Conservation (phyloP, 352 stramenopile genomes). For the Globisporangium apiculatum region DNA sequence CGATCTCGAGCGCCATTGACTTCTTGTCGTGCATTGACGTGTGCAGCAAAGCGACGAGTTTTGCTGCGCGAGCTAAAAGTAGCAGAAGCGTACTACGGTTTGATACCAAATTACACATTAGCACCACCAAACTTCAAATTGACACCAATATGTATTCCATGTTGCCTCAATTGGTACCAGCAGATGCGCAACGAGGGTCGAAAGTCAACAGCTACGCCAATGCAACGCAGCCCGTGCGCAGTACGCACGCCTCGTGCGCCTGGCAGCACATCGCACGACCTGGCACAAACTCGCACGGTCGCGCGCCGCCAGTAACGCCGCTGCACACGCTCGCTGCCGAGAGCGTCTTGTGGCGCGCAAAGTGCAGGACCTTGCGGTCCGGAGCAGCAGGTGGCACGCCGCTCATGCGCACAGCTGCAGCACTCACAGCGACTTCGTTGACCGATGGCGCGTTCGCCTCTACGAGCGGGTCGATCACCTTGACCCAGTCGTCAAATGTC, state of each 20-base stretch:
- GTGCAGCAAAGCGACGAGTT: too few relatives aligned
- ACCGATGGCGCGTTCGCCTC: constrained; percentile 17
- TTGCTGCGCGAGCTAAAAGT: too few relatives aligned
- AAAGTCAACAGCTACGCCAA: constrained; percentile 17
- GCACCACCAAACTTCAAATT: not conserved
- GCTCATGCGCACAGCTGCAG: constrained; percentile 20
- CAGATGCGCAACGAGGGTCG: too few relatives aligned
- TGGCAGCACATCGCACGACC: constrained; percentile 69
- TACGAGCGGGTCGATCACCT: constrained; percentile 38
- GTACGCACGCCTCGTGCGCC: constrained; percentile 57
- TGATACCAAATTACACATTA: not conserved
- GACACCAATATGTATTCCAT: not conserved
- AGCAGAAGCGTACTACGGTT: too few relatives aligned
- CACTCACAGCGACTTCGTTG: constrained; percentile 3
- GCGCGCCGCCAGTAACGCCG: constrained; percentile 22
- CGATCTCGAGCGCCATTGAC: constrained; percentile 12
- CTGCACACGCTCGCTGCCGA: constrained; percentile 33
- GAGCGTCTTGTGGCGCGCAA: constrained; percentile 26
- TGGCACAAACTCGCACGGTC: constrained; percentile 57
- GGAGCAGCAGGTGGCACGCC: constrained; percentile 31
- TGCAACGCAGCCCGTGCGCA: constrained; percentile 40
- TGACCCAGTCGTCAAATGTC: constrained; percentile 48
- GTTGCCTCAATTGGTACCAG: too few relatives aligned
- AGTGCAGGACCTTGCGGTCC: constrained; percentile 51
- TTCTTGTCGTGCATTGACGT: too few relatives aligned